Conservation (phyloP, 306 rosid genomes). For the Trifolium fragiferum region DNA sequence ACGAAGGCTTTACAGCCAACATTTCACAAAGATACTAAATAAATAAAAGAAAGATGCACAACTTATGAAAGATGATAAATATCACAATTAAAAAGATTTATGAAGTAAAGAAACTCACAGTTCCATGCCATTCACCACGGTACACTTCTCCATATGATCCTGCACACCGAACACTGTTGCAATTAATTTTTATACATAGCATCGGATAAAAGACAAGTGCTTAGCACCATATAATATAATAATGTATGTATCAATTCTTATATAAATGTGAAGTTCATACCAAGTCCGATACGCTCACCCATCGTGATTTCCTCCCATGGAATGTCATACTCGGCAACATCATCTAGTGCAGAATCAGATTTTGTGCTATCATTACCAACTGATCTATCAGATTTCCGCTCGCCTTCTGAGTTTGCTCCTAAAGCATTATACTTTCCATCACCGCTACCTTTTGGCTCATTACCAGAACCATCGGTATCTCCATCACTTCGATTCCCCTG, state of each 20-base stretch:
- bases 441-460: slow-evolving; percentile 64
- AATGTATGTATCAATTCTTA: slow-evolving; percentile 33
- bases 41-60: slow-evolving; percentile 22
- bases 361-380: slow-evolving; percentile 73
- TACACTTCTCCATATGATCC: slow-evolving; percentile 99
- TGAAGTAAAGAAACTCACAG: slow-evolving; percentile 69
- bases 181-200: slow-evolving; percentile 32
- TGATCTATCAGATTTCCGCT: slow-evolving; percentile 77
- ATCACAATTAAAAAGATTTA: slow-evolving; percentile 22
- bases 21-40: slow-evolving; percentile 21
- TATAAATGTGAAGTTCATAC: slow-evolving; percentile 59
- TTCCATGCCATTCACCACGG: slow-evolving; percentile 97
- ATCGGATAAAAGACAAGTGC: slow-evolving; percentile 24
- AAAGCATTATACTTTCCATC: slow-evolving; percentile 60
- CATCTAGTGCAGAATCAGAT: slow-evolving; percentile 84
- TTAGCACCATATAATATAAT: slow-evolving; percentile 32
- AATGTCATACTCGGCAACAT: slow-evolving; percentile 93
- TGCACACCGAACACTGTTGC: slow-evolving; percentile 50
- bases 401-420: slow-evolving; percentile 70
- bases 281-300: slow-evolving; percentile 99
- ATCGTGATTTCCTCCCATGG: slow-evolving; percentile 88
- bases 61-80: slow-evolving; percentile 21
- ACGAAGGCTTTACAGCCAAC: slow-evolving; percentile 16
- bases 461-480: slow-evolving; percentile 61
- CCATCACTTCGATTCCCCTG: slow-evolving; percentile 72